Evolutionary conservation across 768 basidiomycete genomes (phyloP).

Genomic region (Sistotremastrum niveocremeum): DNA sequence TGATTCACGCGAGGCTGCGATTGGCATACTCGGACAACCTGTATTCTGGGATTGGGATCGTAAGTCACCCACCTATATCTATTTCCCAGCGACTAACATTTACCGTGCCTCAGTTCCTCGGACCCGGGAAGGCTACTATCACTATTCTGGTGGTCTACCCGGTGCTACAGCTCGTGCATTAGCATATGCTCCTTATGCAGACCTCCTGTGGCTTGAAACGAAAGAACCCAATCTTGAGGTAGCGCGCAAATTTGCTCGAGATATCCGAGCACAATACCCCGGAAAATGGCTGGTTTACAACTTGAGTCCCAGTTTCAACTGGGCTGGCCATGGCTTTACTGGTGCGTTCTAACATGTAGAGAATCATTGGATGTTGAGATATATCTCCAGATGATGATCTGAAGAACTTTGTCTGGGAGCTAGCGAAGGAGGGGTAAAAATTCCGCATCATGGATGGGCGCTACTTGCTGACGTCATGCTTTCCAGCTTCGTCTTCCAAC

Average conservation of each 20-base stretch:
- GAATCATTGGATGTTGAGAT: not conserved
- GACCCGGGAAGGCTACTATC: constrained; percentile 86
- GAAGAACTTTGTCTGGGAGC: constrained; percentile 81
- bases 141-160: constrained; percentile 60
- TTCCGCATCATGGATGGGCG: not conserved
- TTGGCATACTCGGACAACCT: constrained; percentile 51
- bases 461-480: constrained; percentile 2
- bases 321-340: constrained; percentile 71
- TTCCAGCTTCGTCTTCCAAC: constrained; percentile 71
- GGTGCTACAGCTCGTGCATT: constrained; percentile 71
- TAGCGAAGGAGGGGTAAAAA: constrained; percentile 71
- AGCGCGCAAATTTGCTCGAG: constrained; percentile 64
- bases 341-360: constrained; percentile 23
- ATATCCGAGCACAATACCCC: constrained; percentile 58
- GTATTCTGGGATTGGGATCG: constrained; percentile 88
- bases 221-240: constrained; percentile 74
- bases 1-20: constrained; percentile 61
- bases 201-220: constrained; percentile 89
- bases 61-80: constrained; percentile 23
- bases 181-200: constrained; percentile 74
- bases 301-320: constrained; percentile 88
- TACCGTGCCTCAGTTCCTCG: constrained; percentile 48
- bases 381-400: constrained; percentile 43
- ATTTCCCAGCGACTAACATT: not conserved
- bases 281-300: constrained; percentile 90